Conservation (phyloP, 306 rosid genomes). For the Mucuna pruriens region DNA sequence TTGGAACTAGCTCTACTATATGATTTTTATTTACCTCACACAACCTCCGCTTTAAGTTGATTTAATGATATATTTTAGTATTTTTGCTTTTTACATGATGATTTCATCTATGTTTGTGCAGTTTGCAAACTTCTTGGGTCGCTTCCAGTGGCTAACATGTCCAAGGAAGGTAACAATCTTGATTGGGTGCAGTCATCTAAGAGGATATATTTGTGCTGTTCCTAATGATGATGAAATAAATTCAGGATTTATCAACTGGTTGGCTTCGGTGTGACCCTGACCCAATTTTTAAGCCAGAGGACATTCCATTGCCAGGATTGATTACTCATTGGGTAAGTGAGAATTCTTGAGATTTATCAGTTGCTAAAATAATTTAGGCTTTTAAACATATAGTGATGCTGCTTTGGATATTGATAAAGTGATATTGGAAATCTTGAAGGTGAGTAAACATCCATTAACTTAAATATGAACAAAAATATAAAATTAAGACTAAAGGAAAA, state of each 20-base stretch:
- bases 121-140: slow-evolving; percentile 90
- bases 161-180: slow-evolving; percentile 84
- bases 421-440: slow-evolving; percentile 6
- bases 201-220: slow-evolving; percentile 14
- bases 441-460: not conserved
- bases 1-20: not conserved
- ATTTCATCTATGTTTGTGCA: slow-evolving; percentile 50
- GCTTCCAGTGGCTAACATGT: slow-evolving; percentile 89
- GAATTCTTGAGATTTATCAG: not conserved
- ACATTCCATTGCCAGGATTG: slow-evolving; percentile 63
- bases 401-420: not conserved
- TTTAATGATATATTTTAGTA: not conserved
- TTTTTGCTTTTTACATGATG: not conserved
- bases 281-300: slow-evolving; percentile 83
- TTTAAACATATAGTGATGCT: not conserved
- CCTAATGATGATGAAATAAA: slow-evolving; percentile 38
- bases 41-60: not conserved
- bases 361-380: not conserved
- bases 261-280: slow-evolving; percentile 97
- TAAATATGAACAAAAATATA: not conserved
- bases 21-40: not conserved
- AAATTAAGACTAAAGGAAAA: no score
- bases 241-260: slow-evolving; percentile 90
- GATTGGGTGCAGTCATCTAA: slow-evolving; percentile 13
- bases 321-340: slow-evolving; percentile 72